phyloP scores from a whole-genome alignment of 1,284 basidiomycete species.

The Vanrija sp. region DNA sequence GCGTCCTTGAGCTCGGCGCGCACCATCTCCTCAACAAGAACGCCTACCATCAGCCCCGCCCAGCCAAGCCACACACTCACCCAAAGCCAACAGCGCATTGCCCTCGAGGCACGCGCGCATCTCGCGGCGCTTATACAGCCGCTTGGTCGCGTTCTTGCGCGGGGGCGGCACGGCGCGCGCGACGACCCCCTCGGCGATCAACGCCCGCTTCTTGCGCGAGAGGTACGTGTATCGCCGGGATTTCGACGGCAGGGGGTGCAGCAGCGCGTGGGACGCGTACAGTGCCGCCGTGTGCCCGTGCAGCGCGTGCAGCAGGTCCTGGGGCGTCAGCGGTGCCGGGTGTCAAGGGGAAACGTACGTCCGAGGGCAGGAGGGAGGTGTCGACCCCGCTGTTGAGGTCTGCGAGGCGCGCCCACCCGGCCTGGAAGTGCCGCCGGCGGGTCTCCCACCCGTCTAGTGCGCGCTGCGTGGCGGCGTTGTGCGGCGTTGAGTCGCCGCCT shows the following conservation, averaged over 20 bases:
- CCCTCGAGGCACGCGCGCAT: slow-evolving; percentile 36
- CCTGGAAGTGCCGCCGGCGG: neutral
- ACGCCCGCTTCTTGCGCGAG: neutral
- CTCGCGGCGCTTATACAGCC: slow-evolving; percentile 16
- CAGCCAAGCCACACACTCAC: slow-evolving; percentile 16
- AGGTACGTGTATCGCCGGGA: neutral
- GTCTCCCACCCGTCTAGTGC: neutral
- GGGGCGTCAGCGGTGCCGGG: neutral
- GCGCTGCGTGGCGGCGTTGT: no score
- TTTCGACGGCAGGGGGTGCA: neutral
- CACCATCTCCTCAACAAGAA: slow-evolving; percentile 29
- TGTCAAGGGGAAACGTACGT: neutral
- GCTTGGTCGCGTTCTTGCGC: slow-evolving; percentile 1
- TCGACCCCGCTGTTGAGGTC: no score
- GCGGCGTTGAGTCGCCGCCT: no score
- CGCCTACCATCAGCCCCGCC: slow-evolving; percentile 17
- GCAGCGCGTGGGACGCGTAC: slow-evolving; percentile 14
- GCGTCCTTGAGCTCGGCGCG: slow-evolving; percentile 12
- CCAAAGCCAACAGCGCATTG: slow-evolving; percentile 32
- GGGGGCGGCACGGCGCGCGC: neutral
- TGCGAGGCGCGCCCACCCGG: neutral
- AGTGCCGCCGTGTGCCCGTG: slow-evolving; percentile 23
- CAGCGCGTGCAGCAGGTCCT: slow-evolving; percentile 23
- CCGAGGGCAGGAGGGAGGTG: neutral
- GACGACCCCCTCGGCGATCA: neutral